Base-by-base conservation (phyloP, 106 monocot species). In the Allium sativum region DNA sequence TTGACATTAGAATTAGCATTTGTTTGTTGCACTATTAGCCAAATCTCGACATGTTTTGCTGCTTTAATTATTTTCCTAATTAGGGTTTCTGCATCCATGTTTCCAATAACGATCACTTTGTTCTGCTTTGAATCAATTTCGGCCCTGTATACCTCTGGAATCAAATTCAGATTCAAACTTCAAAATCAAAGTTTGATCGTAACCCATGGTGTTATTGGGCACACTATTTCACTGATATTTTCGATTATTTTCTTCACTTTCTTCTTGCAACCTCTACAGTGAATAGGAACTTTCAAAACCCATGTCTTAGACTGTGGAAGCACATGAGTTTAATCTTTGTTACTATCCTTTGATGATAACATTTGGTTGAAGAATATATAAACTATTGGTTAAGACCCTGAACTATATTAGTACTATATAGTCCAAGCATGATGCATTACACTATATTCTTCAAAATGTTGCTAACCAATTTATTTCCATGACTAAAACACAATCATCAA, bases 1-100 rank as follows among this genome's bases (percentile, higher is more conserved):
- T 6, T 21, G 47, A 43, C 44, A 44, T 11, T 21, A 14, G 55
- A 19, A 55, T 46, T 46, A 21, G 19, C 12, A 21, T 9, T 53
- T 10, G n/a, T 13, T 50, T 69, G 73, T 53, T 58, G 65, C 78
- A 82, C 73, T 13, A 45, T 22, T 62, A 46, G 62, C 82, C 73
- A 82, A 14, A 79, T 40, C 70, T 80, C 78, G 1, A 81, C 86
- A 56, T 81, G 83, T 75, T 90, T 95, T 1, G 73, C 73, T 9
- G 76, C 70, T 65, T 77, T 95, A 15, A 21, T 11, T 6, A 95
- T 70, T 65, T 69, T 83, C 59, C 60, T 79, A 22, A 95, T 20
- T 13, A 95, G 74, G 18, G 69, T 68, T 10, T 87, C 79, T 16
- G 65, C 64, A 17, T 81, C 83, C 0, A 94, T 81, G 59, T 72